Conservation (phyloP, 805 yeast genomes). For the Clavispora asparagi region DNA sequence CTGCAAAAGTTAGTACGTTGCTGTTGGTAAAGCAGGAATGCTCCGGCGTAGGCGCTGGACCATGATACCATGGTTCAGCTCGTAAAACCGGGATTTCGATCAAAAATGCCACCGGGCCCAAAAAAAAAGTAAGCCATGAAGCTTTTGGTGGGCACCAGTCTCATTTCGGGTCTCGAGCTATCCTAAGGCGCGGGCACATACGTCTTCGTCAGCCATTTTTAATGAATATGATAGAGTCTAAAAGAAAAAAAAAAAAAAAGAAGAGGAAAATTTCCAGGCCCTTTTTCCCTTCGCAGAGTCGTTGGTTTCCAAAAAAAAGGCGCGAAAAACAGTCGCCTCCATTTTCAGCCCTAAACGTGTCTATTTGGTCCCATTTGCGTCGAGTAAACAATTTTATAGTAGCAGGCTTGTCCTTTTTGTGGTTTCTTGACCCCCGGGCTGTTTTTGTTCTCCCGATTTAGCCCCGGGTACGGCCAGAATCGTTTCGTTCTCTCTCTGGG, state of each 20-base stretch:
- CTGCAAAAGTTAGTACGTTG: constrained; percentile 37
- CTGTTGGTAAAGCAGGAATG: constrained; percentile 1
- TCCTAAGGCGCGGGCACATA: constrained; percentile 17
- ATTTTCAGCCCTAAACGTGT: neutral
- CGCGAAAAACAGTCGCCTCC: neutral
- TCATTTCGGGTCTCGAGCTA: too few relatives aligned
- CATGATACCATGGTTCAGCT: neutral
- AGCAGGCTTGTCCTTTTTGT: too few relatives aligned
- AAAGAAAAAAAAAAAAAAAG: constrained; percentile 17
- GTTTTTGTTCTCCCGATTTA: neutral
- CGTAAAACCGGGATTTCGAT: neutral
- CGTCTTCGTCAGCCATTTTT: constrained; percentile 40
- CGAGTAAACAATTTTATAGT: neutral
- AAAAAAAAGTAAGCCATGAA: neutral
- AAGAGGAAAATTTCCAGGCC: constrained; percentile 13
- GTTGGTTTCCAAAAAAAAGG: constrained; percentile 5
- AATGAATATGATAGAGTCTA: constrained; percentile 11
- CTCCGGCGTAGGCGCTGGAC: neutral
- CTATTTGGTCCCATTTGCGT: neutral
- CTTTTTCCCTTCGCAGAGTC: constrained; percentile 13
- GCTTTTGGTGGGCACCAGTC: neutral
- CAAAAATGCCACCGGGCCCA: neutral
- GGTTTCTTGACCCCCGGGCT: neutral
- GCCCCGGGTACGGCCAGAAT: neutral
- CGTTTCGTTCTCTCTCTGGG: too few relatives aligned